Conservation (phyloP, 257 asterid species). For the Lycium barbarum region DNA sequence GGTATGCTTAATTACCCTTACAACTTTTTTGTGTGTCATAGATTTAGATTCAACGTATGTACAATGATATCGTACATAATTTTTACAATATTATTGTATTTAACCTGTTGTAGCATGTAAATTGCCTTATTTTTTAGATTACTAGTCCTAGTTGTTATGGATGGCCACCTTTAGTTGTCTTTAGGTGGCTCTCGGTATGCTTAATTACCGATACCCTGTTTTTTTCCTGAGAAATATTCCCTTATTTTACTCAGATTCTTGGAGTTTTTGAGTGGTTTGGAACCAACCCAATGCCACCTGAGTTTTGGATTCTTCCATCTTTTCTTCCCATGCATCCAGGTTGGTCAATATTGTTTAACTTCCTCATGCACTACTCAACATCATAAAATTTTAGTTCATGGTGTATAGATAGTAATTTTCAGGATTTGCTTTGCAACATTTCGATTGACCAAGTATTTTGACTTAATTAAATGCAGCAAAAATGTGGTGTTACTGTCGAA, state of each 20-base stretch:
- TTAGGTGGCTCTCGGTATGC: background rate
- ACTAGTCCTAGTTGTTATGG: background rate
- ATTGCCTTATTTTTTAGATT: background rate
- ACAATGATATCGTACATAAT: background rate
- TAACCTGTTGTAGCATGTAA: background rate
- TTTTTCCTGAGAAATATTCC: background rate
- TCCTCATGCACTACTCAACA: background rate
- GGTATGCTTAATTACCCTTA: slow-evolving; percentile 34
- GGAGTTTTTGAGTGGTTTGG: slow-evolving; percentile 80
- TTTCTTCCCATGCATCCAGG: slow-evolving; percentile 87
- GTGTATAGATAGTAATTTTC: background rate
- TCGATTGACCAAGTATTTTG: background rate
- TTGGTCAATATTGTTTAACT: slow-evolving; percentile 9
- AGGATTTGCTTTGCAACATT: background rate
- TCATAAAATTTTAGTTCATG: background rate
- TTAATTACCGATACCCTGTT: background rate
- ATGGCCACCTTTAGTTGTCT: background rate
- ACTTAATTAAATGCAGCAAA: slow-evolving; percentile 55
- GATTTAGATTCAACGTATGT: background rate
- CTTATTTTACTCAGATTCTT: slow-evolving; percentile 48
- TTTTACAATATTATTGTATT: background rate
- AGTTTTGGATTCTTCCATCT: slow-evolving; percentile 79
- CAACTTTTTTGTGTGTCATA: background rate
- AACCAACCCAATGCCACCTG: slow-evolving; percentile 84
- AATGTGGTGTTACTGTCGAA: slow-evolving; percentile 81